These are phyloP conservation scores for Roridomyces roridus DNA, from an alignment of 768 basidiomycete species.

Conservation along the genomic window DNA sequence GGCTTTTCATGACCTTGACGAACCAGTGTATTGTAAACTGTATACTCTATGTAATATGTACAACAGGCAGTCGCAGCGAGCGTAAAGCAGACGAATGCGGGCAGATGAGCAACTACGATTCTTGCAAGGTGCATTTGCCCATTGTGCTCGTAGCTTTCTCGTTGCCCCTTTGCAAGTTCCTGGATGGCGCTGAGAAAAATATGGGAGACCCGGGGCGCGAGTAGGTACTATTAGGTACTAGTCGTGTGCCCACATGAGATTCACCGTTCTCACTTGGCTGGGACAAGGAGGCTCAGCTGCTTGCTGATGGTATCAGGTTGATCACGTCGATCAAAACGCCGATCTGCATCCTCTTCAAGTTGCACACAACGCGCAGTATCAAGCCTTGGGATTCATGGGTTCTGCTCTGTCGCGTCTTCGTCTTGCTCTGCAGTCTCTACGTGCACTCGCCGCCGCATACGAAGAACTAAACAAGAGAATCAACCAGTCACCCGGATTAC, in stretches of 20 bases:
- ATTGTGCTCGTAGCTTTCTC: background rate
- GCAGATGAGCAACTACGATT: background rate
- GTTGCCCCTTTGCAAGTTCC: background rate
- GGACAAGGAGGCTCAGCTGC: too few species aligned
- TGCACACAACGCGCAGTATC: too few species aligned
- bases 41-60: conserved; percentile 3
- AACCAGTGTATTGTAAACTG: background rate
- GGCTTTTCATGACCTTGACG: background rate
- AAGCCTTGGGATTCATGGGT: too few species aligned
- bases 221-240: too few species aligned
- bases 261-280: too few species aligned
- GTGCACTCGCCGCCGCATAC: conserved; percentile 17
- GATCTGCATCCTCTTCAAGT: too few species aligned
- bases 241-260: conserved; percentile 7
- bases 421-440: conserved; percentile 4
- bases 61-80: background rate
- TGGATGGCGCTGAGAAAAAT: conserved; percentile 2
- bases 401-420: conserved; percentile 10
- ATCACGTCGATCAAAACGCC: too few species aligned
- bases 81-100: conserved; percentile 7
- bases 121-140: background rate
- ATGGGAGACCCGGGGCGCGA: too few species aligned
- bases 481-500: conserved; percentile 47
- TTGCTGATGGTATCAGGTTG: too few species aligned
- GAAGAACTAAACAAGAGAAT: conserved; percentile 39